These are phyloP conservation scores for Solanum lycopersicoides DNA, from an alignment of 257 asterid species.

Conservation along the genomic window DNA sequence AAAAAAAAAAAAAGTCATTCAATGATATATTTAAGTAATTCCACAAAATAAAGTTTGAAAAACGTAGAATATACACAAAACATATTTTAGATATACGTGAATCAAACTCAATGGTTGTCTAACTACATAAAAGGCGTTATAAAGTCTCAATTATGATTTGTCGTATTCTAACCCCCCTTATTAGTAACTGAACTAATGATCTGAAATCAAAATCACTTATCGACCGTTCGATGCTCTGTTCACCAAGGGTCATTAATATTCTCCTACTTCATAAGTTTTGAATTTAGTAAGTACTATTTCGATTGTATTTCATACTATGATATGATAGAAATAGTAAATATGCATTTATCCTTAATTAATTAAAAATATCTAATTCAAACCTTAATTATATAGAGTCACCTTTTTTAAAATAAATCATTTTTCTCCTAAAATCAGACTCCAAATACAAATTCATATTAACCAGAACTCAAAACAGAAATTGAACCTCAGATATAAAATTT, in stretches of 20 bases:
- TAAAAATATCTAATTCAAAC: neutral
- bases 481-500: neutral
- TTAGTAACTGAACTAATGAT: neutral
- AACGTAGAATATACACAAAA: neutral
- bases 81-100: neutral
- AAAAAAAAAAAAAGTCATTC: too few relatives aligned
- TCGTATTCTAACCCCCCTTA: neutral
- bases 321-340: neutral
- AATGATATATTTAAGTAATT: neutral
- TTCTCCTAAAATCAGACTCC: neutral
- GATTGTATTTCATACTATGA: neutral
- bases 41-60: neutral
- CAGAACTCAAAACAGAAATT: accelerated
- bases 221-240: neutral
- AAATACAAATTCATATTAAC: neutral
- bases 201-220: neutral
- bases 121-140: too few relatives aligned
- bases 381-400: neutral
- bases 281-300: neutral
- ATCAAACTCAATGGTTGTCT: neutral
- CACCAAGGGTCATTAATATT: neutral
- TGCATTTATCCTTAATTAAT: neutral
- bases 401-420: neutral
- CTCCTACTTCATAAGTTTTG: neutral
- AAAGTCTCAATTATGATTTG: neutral